Conservation (phyloP, 805 yeast species). For the Yarrowia deformans region DNA sequence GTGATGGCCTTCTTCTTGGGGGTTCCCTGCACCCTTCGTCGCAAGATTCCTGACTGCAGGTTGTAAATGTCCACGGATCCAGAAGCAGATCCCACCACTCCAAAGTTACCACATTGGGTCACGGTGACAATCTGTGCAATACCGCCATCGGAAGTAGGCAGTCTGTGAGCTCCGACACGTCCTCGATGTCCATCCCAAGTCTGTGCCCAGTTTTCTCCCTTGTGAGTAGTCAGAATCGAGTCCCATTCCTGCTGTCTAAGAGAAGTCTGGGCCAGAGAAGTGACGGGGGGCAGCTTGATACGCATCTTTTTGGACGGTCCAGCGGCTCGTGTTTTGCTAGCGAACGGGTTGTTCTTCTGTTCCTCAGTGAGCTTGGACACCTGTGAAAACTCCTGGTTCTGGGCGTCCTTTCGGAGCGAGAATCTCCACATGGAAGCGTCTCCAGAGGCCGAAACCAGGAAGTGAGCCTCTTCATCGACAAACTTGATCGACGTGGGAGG, state of each 20-base stretch:
- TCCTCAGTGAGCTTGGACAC: conserved; percentile 37
- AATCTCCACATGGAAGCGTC: conserved; percentile 91
- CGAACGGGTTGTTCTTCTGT: conserved; percentile 29
- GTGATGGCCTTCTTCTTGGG: conserved; percentile 73
- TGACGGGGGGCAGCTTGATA: conserved; percentile 74
- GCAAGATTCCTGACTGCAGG: conserved; percentile 84
- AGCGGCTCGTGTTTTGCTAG: conserved; percentile 46
- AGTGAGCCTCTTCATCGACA: conserved; percentile 83
- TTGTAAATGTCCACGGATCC: conserved; percentile 90
- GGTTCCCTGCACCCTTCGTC: conserved; percentile 74
- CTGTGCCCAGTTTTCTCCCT: conserved; percentile 80
- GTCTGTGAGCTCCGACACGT: conserved; percentile 75
- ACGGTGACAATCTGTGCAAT: conserved; percentile 76
- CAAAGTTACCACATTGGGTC: conserved; percentile 96
- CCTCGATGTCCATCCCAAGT: conserved; percentile 87
- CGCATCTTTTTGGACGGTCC: conserved; percentile 48
- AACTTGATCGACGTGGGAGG: conserved; percentile 82
- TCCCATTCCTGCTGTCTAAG: conserved; percentile 92
- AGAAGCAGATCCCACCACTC: conserved; percentile 81
- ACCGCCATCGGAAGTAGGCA: conserved; percentile 80
- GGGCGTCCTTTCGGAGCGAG: conserved; percentile 94
- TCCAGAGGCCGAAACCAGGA: conserved; percentile 81
- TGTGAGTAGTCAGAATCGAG: conserved; percentile 86
- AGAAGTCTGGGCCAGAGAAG: conserved; percentile 71
- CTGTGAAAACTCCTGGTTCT: conserved; percentile 91